Base-by-base conservation (phyloP, 139 green algal species). In the Micractinium conductrix region DNA sequence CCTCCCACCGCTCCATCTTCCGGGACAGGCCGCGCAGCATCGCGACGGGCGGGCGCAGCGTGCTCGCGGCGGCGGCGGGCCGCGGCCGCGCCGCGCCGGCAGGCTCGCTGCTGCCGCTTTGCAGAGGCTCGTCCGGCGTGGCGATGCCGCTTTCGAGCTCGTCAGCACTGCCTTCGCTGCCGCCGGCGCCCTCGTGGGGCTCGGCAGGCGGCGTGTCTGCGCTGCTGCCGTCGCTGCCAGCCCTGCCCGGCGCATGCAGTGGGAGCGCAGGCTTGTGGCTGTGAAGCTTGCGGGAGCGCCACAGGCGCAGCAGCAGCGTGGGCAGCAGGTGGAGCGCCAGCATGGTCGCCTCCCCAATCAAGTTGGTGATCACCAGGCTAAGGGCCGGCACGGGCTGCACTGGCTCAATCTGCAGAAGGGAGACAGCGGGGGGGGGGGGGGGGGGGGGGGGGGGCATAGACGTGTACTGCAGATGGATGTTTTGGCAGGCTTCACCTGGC, bases 311-410 rank as follows among this genome's bases (percentile, higher is more conserved):
- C 38, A 71, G 22, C 26, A 71, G 28, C 76, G 44, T 28, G 19
- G 76, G 76, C 26, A 26, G 48, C 14, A 72, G 6, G 21, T 83
- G 78, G 62, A 83, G 63, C 4, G 28, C 30, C 30, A 83, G 12
- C 60, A 83, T 50, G 50, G 65, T 22, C 7, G 78, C 78, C 62
- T 83, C 78, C n/a, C 38, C 78, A 65, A 83, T 48, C 30, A 83
- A 43, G 43, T 83, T 83, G n/a, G 21, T 40, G 7, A 83, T 30
- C 42, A 83, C 78, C 28, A 83, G 78, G 17, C 78, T 62, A 40
- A 83, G 78, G 30, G 78, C 60, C 1, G 78, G 78, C 43, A 83
- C 30, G 0, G 62, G 42, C 2, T 62, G 78, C 1, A n/a, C n/a
- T 0, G 78, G 24, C 30, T 65, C 48, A 8, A 75, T 26, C 78